Percentiles rank a stretch among this genome's conserved stretches.
phyloP scores from a whole-genome alignment of 1,284 basidiomycete species.

The Trametes sp. region DNA sequence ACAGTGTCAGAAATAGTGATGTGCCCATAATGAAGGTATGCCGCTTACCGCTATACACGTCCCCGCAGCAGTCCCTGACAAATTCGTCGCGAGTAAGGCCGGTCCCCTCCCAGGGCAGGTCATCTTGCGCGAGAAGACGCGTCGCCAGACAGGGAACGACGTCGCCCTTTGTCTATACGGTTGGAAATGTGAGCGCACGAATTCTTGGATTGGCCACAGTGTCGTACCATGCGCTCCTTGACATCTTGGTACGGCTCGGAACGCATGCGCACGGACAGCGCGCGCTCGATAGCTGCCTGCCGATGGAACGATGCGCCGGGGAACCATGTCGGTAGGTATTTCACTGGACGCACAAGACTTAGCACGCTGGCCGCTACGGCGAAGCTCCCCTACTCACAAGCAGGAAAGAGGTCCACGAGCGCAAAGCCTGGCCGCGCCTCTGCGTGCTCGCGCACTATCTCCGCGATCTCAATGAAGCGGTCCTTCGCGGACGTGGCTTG shows the following conservation, averaged over 20 bases:
- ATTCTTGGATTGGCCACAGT: no score
- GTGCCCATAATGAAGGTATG: not conserved
- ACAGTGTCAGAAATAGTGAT: no score
- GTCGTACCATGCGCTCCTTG: constrained; percentile 6
- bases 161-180: no score
- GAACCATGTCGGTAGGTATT: constrained; percentile 30
- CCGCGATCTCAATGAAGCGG: constrained; percentile 22
- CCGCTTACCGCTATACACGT: constrained; percentile 24
- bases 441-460: constrained; percentile 19
- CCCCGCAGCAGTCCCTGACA: constrained; percentile 17
- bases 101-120: not conserved
- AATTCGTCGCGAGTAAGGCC: constrained; percentile 7
- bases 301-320: constrained; percentile 26
- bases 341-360: constrained; percentile 25
- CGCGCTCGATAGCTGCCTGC: constrained; percentile 1
- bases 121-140: constrained; percentile 8
- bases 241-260: constrained; percentile 6
- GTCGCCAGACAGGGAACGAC: constrained; percentile 11
- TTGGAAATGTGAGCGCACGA: no score
- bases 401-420: constrained; percentile 32
- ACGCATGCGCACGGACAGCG: constrained; percentile 16
- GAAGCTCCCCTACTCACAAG: no score
- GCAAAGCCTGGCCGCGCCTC: constrained; percentile 21
- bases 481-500: constrained; percentile 17
- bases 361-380: no score